Evolutionary conservation across 1,284 basidiomycete species (phyloP).

Genomic region (Sporisorium reilianum): DNA sequence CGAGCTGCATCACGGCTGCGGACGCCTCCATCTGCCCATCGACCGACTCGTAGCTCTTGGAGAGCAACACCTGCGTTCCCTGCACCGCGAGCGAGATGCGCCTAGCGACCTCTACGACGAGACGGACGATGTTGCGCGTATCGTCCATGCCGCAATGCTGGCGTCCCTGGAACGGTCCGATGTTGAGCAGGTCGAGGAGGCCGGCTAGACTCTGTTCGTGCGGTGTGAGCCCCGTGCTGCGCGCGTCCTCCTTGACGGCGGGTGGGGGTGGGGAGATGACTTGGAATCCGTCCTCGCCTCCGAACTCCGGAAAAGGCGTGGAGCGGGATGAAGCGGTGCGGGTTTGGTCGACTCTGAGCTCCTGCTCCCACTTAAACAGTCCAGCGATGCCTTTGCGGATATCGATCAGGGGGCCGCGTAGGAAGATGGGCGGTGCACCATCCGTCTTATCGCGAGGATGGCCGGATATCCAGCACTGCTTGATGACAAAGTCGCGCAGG

Average conservation of each 20-base stretch:
- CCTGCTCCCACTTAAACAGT: constrained; percentile 47
- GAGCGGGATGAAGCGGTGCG: constrained; percentile 13
- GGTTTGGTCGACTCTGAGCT: constrained; percentile 20
- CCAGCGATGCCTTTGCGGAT: constrained; percentile 65
- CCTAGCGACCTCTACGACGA: constrained; percentile 59
- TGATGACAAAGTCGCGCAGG: constrained; percentile 79
- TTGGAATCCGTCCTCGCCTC: constrained; percentile 49
- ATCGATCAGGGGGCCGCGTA: constrained; percentile 62
- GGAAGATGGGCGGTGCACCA: constrained; percentile 52
- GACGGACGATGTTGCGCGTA: constrained; percentile 70
- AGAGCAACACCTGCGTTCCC: constrained; percentile 32
- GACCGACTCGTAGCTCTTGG: constrained; percentile 27
- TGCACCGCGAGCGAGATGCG: constrained; percentile 21
- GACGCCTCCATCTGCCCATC: constrained; percentile 32
- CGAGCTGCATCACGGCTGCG: constrained; percentile 25
- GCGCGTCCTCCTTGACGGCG: constrained; percentile 13
- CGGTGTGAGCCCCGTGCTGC: constrained; percentile 27
- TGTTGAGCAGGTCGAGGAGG: constrained; percentile 44
- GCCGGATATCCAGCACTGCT: constrained; percentile 82
- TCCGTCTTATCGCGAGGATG: constrained; percentile 1
- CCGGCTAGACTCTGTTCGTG: constrained; percentile 53
- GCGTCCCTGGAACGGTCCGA: constrained; percentile 68
- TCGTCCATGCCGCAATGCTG: constrained; percentile 72
- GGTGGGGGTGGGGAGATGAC: constrained; percentile 24
- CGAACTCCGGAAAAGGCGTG: constrained; percentile 25